A percentile compares a stretch with the other conserved stretches of the same genome.
These are phyloP conservation scores for Escovopsis weberi DNA, from an alignment of 2,329 filamentous ascomycete species.

Conservation along the genomic window DNA sequence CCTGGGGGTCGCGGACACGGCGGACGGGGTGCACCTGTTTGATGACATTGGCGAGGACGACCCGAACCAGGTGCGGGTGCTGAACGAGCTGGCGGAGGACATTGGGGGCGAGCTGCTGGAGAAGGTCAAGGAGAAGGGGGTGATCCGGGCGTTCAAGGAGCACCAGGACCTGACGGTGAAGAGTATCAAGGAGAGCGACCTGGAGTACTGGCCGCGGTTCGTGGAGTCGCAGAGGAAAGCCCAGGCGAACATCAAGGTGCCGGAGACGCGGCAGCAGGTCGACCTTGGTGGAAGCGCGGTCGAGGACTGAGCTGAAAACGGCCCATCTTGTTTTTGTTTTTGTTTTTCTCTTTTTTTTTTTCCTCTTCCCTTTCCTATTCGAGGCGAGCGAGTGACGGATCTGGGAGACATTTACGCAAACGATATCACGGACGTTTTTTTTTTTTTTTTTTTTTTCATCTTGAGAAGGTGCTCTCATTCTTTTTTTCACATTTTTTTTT, in stretches of 20 bases:
- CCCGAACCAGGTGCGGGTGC: slow-evolving; percentile 33
- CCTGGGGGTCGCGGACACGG: slow-evolving; percentile 36
- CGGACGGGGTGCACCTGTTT: slow-evolving; percentile 32
- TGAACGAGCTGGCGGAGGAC: slow-evolving; percentile 49
- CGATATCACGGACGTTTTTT: background rate
- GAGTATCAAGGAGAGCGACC: slow-evolving; percentile 43
- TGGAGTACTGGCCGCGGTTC: slow-evolving; percentile 50
- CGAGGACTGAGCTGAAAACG: slow-evolving; percentile 18
- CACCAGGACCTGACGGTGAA: slow-evolving; percentile 35
- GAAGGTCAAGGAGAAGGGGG: slow-evolving; percentile 42
- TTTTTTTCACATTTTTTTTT: background rate
- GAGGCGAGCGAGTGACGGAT: no score
- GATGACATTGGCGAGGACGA: slow-evolving; percentile 34
- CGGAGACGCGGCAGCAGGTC: slow-evolving; percentile 5
- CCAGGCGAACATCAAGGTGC: slow-evolving; percentile 33
- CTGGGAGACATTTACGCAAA: background rate
- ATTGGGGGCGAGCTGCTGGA: slow-evolving; percentile 45
- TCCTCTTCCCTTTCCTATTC: no score
- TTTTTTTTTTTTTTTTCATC: background rate
- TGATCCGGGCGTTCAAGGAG: slow-evolving; percentile 46
- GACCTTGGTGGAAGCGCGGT: slow-evolving; percentile 26
- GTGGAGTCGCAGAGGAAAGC: slow-evolving; percentile 47
- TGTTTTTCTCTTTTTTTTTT: no score
- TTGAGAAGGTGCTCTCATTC: background rate
- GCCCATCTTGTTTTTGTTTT: background rate